These are phyloP conservation scores for Eragrostis curvula DNA, from an alignment of 176 grass and related monocot species.

Conservation along the genomic window DNA sequence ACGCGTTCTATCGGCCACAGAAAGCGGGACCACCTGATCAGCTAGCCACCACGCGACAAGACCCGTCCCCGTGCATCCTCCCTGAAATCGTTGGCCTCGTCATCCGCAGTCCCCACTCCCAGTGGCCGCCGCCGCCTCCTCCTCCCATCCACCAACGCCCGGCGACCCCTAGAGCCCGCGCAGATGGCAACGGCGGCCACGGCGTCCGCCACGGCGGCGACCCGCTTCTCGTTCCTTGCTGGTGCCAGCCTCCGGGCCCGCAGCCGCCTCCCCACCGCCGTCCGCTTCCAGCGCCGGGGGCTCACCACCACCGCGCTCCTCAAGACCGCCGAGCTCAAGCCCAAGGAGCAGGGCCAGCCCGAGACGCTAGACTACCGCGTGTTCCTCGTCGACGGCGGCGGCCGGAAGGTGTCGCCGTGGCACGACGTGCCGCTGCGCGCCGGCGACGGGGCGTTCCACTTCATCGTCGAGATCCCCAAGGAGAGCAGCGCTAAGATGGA, in stretches of 20 bases:
- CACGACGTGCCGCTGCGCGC: constrained; percentile 90
- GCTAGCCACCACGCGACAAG: constrained; percentile 12
- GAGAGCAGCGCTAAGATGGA: constrained; percentile 99
- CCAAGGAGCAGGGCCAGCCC: constrained; percentile 66
- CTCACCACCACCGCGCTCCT: constrained; percentile 58
- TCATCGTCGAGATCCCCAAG: constrained; percentile 97
- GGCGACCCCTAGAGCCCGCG: neutral
- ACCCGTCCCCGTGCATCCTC: neutral
- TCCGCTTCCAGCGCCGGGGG: constrained; percentile 54
- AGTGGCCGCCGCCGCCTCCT: constrained; percentile 33
- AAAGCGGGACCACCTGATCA: constrained; percentile 19
- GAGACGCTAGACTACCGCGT: constrained; percentile 95
- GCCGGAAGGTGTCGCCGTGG: constrained; percentile 87
- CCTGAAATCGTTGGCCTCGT: constrained; percentile 30
- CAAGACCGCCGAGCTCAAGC: constrained; percentile 52
- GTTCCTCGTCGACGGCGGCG: constrained; percentile 75
- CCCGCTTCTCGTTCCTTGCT: constrained; percentile 48
- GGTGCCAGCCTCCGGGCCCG: constrained; percentile 35
- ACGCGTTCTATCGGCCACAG: neutral
- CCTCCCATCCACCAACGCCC: neutral
- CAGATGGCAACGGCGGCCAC: constrained; percentile 70
- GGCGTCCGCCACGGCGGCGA: constrained; percentile 62
- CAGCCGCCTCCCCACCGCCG: constrained; percentile 27
- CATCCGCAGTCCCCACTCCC: constrained; percentile 26
- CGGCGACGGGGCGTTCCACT: constrained; percentile 89